phyloP scores from a whole-genome alignment of 2,329 filamentous ascomycete species.

The Penicillium griseofulvum region DNA sequence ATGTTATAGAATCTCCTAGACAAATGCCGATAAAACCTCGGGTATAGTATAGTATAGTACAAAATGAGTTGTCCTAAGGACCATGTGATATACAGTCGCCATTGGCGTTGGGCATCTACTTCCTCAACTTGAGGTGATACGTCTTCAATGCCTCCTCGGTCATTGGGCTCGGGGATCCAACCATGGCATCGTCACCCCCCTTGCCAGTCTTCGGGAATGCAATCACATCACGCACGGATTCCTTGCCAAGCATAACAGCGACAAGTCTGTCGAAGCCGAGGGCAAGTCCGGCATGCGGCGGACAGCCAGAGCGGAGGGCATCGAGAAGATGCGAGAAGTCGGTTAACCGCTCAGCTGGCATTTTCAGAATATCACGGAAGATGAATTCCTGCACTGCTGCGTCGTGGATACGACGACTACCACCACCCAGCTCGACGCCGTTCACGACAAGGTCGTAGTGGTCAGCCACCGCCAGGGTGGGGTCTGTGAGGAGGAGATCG shows the following conservation, averaged over 20 bases:
- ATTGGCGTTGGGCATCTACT: conserved; percentile 5
- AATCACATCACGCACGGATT: conserved; percentile 87
- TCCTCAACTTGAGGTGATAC: conserved; percentile 54
- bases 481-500: conserved; percentile 68
- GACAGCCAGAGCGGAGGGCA: conserved; percentile 80
- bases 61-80: neutral
- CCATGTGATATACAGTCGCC: neutral
- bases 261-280: conserved; percentile 87
- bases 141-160: conserved; percentile 59
- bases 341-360: conserved; percentile 67
- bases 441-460: conserved; percentile 97
- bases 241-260: conserved; percentile 71
- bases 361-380: conserved; percentile 77
- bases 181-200: conserved; percentile 81
- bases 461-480: conserved; percentile 71
- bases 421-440: conserved; percentile 89
- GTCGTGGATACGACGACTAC: conserved; percentile 86
- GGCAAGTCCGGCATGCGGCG: conserved; percentile 90
- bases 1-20: neutral
- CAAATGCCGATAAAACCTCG: neutral
- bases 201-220: conserved; percentile 93
- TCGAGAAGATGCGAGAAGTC: conserved; percentile 84
- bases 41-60: conserved; percentile 5
- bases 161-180: conserved; percentile 70
- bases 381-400: conserved; percentile 80